Percentiles rank a stretch among this genome's conserved stretches.
Evolutionary conservation across 192 early-diverging fungal species (phyloP).

Genomic region (Entophlyctis luteolus): DNA sequence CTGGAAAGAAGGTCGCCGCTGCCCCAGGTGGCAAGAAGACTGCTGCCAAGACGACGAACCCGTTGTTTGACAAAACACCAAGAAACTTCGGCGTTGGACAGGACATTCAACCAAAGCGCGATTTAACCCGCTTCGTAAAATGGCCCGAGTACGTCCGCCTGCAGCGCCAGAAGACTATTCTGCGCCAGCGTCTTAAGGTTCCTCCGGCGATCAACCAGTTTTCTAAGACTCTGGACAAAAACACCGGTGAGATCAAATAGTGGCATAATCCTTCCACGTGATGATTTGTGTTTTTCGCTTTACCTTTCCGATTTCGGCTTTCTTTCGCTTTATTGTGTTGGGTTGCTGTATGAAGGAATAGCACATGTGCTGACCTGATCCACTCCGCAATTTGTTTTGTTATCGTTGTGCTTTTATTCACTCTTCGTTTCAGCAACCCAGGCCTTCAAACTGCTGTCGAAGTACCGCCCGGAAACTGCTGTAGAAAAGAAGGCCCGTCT

Average conservation of each 20-base stretch:
- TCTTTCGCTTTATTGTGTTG: too few relatives aligned
- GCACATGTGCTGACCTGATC: too few relatives aligned
- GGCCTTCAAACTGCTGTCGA: constrained; percentile 96
- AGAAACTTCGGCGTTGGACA: constrained; percentile 93
- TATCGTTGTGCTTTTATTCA: background rate
- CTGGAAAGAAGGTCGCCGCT: constrained; percentile 83
- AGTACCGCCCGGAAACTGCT: constrained; percentile 99
- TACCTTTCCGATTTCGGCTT: too few relatives aligned
- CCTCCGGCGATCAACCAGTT: constrained; percentile 99
- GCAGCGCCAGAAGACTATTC: constrained; percentile 97
- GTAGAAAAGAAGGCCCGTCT: constrained; percentile 94
- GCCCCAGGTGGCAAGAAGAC: constrained; percentile 69
- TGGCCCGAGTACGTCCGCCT: constrained; percentile 99
- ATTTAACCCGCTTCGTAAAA: constrained; percentile 95
- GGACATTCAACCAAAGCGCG: constrained; percentile 92
- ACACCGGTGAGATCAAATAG: constrained; percentile 68
- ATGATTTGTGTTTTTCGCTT: too few relatives aligned
- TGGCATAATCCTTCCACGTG: too few relatives aligned
- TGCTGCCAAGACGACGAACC: constrained; percentile 66
- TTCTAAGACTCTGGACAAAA: constrained; percentile 95
- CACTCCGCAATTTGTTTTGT: too few relatives aligned
- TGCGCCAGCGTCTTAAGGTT: constrained; percentile 97
- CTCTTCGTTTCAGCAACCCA: constrained; percentile 64
- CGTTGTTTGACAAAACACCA: constrained; percentile 89
- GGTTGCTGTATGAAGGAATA: too few relatives aligned